Percentiles rank a stretch among this genome's conserved stretches.
Evolutionary conservation across 1,284 basidiomycete species (phyloP).

Genomic region (Trametes hirsuta): DNA sequence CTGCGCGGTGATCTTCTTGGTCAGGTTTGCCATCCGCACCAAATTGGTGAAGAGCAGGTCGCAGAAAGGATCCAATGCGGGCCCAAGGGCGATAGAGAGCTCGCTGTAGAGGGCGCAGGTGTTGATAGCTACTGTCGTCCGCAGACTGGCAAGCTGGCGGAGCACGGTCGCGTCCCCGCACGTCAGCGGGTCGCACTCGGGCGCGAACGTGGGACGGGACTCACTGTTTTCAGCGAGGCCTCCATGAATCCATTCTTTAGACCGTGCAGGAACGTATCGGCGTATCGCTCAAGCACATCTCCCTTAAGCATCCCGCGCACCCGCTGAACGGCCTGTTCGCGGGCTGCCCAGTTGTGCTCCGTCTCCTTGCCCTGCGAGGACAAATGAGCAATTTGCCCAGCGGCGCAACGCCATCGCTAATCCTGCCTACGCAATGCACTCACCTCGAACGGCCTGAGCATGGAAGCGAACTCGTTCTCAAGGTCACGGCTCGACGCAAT

Average conservation of each 20-base stretch:
- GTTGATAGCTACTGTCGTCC: slow-evolving; percentile 88
- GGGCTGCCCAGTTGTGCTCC: slow-evolving; percentile 92
- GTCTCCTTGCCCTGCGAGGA: slow-evolving; percentile 84
- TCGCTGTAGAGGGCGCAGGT: slow-evolving; percentile 84
- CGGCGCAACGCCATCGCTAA: neutral
- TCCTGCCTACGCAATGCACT: slow-evolving; percentile 19
- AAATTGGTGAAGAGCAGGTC: slow-evolving; percentile 79
- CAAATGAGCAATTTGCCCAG: slow-evolving; percentile 12
- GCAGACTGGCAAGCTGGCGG: slow-evolving; percentile 78
- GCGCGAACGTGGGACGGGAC: slow-evolving; percentile 33
- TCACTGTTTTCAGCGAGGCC: slow-evolving; percentile 84
- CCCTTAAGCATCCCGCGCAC: slow-evolving; percentile 94
- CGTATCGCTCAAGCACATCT: slow-evolving; percentile 74
- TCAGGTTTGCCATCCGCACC: slow-evolving; percentile 87
- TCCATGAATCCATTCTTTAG: slow-evolving; percentile 83
- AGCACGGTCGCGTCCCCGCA: slow-evolving; percentile 14
- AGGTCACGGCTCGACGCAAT: slow-evolving; percentile 86
- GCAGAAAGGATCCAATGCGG: slow-evolving; percentile 74
- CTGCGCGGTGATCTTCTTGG: slow-evolving; percentile 94
- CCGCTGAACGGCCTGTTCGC: slow-evolving; percentile 80
- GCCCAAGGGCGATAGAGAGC: slow-evolving; percentile 71
- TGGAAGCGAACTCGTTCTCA: slow-evolving; percentile 80
- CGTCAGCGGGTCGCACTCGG: slow-evolving; percentile 11
- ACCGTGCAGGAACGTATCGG: slow-evolving; percentile 73
- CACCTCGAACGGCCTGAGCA: slow-evolving; percentile 84